These are phyloP conservation scores for Areca catechu DNA, from an alignment of 176 grass and related monocot species.

Conservation along the genomic window DNA sequence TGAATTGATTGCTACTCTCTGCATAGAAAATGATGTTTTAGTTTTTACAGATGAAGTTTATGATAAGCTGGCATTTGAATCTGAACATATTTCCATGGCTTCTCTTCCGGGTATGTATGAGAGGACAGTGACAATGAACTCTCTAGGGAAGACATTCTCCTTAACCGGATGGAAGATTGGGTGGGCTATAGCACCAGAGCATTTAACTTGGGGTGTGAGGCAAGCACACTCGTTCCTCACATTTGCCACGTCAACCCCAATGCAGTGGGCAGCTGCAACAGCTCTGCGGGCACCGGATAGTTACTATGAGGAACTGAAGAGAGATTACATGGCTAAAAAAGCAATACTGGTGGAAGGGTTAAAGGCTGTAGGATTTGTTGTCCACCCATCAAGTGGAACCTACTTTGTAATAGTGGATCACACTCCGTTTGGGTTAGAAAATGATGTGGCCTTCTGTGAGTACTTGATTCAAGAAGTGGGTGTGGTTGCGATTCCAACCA, in stretches of 20 bases:
- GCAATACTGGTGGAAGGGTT: conserved; percentile 68
- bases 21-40: conserved; percentile 84
- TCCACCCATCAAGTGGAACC: conserved; percentile 85
- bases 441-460: conserved; percentile 82
- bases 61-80: conserved; percentile 82
- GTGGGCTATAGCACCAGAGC: conserved; percentile 77
- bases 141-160: conserved; percentile 92
- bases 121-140: conserved; percentile 94
- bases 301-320: conserved; percentile 73
- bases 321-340: conserved; percentile 70
- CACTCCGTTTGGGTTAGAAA: conserved; percentile 76
- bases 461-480: conserved; percentile 81
- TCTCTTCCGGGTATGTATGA: conserved; percentile 90
- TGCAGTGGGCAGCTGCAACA: conserved; percentile 63
- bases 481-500: conserved; percentile 79
- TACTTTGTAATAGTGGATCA: conserved; percentile 91
- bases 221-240: conserved; percentile 95
- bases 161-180: conserved; percentile 98
- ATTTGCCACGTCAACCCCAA: conserved; percentile 80
- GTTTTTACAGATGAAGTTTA: conserved; percentile 93
- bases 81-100: conserved; percentile 77
- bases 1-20: conserved; percentile 72
- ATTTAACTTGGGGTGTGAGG: conserved; percentile 93
- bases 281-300: conserved; percentile 62
- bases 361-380: conserved; percentile 62